Evolutionary conservation across 768 basidiomycete species (phyloP).

Genomic region (Porpolomopsis calyptriformis): DNA sequence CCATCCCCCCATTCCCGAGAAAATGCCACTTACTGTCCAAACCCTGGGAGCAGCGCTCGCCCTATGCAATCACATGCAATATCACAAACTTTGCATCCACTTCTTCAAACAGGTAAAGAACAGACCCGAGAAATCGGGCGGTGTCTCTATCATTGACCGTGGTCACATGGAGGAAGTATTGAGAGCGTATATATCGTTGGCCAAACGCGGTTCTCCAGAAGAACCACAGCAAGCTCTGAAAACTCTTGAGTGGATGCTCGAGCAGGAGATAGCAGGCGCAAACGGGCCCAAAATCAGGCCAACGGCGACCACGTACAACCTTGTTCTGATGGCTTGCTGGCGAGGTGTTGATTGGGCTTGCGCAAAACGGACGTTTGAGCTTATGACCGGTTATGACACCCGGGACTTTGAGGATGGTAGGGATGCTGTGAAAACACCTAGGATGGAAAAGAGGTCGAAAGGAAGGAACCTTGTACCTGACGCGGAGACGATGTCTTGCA

Average conservation of each 20-base stretch:
- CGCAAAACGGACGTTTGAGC: constrained; percentile 47
- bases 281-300: constrained; percentile 39
- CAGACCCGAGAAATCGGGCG: constrained; percentile 27
- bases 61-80: constrained; percentile 41
- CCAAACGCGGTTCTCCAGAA: constrained; percentile 23
- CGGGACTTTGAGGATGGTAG: constrained; percentile 39
- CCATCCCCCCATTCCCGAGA: constrained; percentile 28
- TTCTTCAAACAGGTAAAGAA: constrained; percentile 53
- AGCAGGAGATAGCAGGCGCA: constrained; percentile 36
- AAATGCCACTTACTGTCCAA: constrained; percentile 33
- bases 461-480: constrained; percentile 39
- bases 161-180: constrained; percentile 55
- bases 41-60: constrained; percentile 45
- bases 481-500: constrained; percentile 42
- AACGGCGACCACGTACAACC: constrained; percentile 42
- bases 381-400: constrained; percentile 59
- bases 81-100: constrained; percentile 38
- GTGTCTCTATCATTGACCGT: constrained; percentile 34
- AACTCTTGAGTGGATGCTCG: constrained; percentile 60
- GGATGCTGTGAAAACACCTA: constrained; percentile 19
- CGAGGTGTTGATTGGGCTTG: constrained; percentile 51
- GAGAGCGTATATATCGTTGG: constrained; percentile 37
- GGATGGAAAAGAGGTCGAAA: constrained; percentile 29
- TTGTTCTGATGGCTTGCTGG: constrained; percentile 57
- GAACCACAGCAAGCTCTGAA: constrained; percentile 34